phyloP scores from a whole-genome alignment of 257 asterid species.

The Leptodermis oblonga region DNA sequence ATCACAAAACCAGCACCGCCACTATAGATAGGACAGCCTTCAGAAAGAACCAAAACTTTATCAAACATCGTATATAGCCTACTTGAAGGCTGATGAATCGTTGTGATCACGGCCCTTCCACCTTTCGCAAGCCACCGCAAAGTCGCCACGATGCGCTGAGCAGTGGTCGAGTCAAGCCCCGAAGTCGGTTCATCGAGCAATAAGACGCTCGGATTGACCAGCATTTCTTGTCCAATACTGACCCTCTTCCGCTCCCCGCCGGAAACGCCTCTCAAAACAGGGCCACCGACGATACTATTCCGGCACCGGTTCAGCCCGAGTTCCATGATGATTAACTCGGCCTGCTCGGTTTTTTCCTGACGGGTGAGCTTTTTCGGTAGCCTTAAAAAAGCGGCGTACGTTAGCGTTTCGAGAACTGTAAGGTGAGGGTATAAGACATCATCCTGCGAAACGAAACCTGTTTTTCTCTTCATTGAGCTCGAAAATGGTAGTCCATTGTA shows the following conservation, averaged over 20 bases:
- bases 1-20: constrained; percentile 44
- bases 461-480: constrained; percentile 43
- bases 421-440: constrained; percentile 78
- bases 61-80: constrained; percentile 74
- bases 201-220: constrained; percentile 72
- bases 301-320: constrained; percentile 65
- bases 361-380: constrained; percentile 47
- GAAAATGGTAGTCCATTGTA: constrained; percentile 60
- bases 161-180: constrained; percentile 85
- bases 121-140: constrained; percentile 55
- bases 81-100: constrained; percentile 91
- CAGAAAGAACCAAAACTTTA: constrained; percentile 62
- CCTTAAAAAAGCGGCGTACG: constrained; percentile 62
- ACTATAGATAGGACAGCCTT: constrained; percentile 60
- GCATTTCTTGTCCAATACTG: constrained; percentile 84
- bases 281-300: constrained; percentile 58
- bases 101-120: constrained; percentile 69
- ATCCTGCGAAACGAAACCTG: constrained; percentile 79
- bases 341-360: constrained; percentile 54
- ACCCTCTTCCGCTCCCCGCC: constrained; percentile 90
- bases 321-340: constrained; percentile 47
- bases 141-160: constrained; percentile 56
- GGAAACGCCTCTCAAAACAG: constrained; percentile 57
- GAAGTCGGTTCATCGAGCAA: constrained; percentile 91
- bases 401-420: constrained; percentile 70